These are phyloP conservation scores for Malus hybrid DNA, from an alignment of 331 rosid species.

Conservation along the genomic window DNA sequence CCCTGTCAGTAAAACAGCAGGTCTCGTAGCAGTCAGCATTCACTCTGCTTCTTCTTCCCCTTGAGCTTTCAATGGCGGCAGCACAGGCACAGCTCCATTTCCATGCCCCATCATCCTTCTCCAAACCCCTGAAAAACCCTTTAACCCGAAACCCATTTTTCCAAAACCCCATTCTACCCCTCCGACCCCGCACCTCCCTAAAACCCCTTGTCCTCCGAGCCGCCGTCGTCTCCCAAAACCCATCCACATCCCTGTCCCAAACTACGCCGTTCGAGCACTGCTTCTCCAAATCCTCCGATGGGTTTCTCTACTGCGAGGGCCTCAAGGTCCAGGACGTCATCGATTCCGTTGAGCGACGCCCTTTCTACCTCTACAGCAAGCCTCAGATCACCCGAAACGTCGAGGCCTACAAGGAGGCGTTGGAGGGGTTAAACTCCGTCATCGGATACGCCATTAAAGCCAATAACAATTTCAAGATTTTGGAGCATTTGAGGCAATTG, in stretches of 20 bases:
- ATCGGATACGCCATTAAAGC: conserved; percentile 95
- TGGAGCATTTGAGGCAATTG: conserved; percentile 76
- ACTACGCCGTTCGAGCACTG: conserved; percentile 53
- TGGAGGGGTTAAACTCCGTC: conserved; percentile 60
- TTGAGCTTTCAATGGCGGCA: conserved; percentile 43
- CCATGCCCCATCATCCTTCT: conserved; percentile 27
- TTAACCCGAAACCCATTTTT: conserved; percentile 22
- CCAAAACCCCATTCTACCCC: conserved; percentile 20
- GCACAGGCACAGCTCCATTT: conserved; percentile 7
- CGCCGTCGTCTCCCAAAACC: conserved; percentile 50
- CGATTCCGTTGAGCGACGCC: conserved; percentile 74
- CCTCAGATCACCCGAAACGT: conserved; percentile 82
- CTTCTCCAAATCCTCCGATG: conserved; percentile 72
- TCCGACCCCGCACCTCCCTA: conserved; percentile 5
- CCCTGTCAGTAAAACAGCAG: background rate
- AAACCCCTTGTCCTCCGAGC: conserved; percentile 33
- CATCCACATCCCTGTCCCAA: conserved; percentile 26
- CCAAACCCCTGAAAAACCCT: conserved; percentile 26
- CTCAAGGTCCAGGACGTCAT: conserved; percentile 74
- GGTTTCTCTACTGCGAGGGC: conserved; percentile 67
- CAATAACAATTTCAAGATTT: conserved; percentile 79
- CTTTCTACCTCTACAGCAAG: conserved; percentile 84
- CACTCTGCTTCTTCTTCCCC: background rate
- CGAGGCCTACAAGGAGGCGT: conserved; percentile 65
- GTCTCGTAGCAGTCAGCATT: background rate